A percentile compares a stretch with the other conserved stretches of the same genome.
Conservation (phyloP, 225 moss, liverwort and hornwort species). For the Ulota crispa region DNA sequence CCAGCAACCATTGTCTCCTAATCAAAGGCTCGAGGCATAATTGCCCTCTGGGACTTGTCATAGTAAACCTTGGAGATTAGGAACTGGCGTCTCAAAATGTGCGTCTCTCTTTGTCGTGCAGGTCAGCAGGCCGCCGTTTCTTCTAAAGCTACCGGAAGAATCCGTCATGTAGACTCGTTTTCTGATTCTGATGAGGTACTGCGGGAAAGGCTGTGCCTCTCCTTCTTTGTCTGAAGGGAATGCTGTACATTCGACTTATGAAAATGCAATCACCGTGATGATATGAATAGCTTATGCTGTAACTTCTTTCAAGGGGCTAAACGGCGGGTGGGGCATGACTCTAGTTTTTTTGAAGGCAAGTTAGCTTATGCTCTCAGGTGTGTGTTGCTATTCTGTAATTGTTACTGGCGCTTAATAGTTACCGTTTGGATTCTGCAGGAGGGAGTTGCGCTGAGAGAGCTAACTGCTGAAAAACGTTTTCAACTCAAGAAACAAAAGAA, state of each 20-base stretch:
- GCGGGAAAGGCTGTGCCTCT: not conserved
- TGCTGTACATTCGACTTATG: not conserved
- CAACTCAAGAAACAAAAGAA: conserved; percentile 36
- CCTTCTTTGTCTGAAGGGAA: not conserved
- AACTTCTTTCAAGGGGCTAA: not conserved
- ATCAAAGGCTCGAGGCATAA: not conserved
- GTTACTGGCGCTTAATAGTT: conserved; percentile 10
- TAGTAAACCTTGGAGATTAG: not conserved
- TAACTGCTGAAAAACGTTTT: conserved; percentile 26
- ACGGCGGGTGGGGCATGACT: not conserved
- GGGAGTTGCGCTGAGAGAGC: conserved; percentile 14
- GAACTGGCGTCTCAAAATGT: conserved; percentile 10
- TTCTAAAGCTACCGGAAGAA: conserved; percentile 40
- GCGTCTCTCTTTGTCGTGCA: conserved; percentile 20
- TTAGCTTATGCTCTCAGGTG: not conserved
- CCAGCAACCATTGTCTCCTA: not conserved
- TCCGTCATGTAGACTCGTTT: conserved; percentile 84
- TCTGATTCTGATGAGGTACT: conserved; percentile 86
- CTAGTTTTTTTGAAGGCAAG: not conserved
- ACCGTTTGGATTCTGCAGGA: conserved; percentile 34
- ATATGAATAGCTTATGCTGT: not conserved
- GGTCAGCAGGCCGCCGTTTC: conserved; percentile 45
- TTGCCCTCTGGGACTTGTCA: not conserved
- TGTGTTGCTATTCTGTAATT: not conserved
- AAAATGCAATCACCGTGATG: not conserved